Evolutionary conservation across 2,329 filamentous ascomycete species (phyloP).

Genomic region (Arachnomyces sp.): DNA sequence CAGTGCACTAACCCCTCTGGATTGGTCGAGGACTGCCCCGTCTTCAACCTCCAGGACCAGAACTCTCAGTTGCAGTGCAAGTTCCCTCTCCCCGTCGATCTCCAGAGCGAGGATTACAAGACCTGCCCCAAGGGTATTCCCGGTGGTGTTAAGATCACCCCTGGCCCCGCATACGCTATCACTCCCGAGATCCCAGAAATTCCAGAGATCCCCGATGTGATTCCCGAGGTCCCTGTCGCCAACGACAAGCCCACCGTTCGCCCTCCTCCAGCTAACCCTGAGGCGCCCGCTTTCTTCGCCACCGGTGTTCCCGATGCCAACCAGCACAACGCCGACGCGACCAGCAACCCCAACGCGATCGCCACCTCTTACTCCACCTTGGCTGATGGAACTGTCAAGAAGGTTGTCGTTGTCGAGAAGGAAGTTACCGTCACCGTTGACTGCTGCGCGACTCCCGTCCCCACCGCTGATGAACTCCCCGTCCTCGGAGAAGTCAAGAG

Average conservation of each 20-base stretch:
- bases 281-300: too few species aligned
- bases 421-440: too few species aligned
- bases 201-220: not conserved
- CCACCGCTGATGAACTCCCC: too few species aligned
- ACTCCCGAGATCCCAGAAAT: not conserved
- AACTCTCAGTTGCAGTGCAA: constrained; percentile 50
- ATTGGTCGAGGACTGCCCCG: constrained; percentile 59
- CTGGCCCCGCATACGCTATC: constrained; percentile 35
- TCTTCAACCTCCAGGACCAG: constrained; percentile 63
- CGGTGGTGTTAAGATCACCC: constrained; percentile 48
- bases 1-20: constrained; percentile 66
- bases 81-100: constrained; percentile 48
- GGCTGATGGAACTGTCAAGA: too few species aligned
- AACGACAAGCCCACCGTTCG: not conserved
- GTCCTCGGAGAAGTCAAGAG: too few species aligned
- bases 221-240: constrained; percentile 2
- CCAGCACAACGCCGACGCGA: too few species aligned
- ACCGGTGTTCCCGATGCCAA: too few species aligned
- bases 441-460: too few species aligned
- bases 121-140: constrained; percentile 55
- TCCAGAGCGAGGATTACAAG: constrained; percentile 53
- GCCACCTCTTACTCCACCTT: too few species aligned
- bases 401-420: too few species aligned
- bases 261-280: too few species aligned
- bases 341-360: too few species aligned